Percentiles rank a stretch among this genome's conserved stretches.
Conservation (phyloP, 2,329 filamentous ascomycete species). For the Bipolaris victoriae region DNA sequence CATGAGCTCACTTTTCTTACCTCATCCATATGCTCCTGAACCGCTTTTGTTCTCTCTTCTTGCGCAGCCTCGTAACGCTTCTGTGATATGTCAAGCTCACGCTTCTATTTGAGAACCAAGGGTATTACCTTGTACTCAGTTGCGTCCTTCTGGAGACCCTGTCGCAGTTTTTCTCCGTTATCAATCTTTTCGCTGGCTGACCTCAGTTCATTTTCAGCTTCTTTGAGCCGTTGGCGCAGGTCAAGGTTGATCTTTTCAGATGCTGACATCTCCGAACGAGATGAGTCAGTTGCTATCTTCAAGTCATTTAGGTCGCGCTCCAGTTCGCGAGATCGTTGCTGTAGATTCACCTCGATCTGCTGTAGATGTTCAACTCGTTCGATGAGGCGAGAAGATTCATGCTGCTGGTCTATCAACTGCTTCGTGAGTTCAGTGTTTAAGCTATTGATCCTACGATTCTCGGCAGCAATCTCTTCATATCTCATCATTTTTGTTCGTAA, state of each 20-base stretch:
- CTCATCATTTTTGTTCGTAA: constrained; percentile 28
- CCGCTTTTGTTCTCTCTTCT: neutral
- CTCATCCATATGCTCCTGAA: constrained; percentile 3
- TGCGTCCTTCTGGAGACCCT: constrained; percentile 13
- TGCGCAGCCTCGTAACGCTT: neutral
- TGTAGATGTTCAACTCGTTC: constrained; percentile 12
- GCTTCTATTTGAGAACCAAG: neutral
- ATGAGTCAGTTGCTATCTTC: constrained; percentile 2
- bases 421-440: constrained; percentile 21
- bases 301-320: constrained; percentile 24
- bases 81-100: constrained; percentile 3
- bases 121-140: constrained; percentile 9
- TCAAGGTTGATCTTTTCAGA: constrained; percentile 14
- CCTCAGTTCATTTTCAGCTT: constrained; percentile 18
- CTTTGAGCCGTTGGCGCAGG: constrained; percentile 22
- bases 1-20: neutral
- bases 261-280: constrained; percentile 1
- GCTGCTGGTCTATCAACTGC: constrained; percentile 24
- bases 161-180: constrained; percentile 7
- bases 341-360: constrained; percentile 22
- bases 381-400: constrained; percentile 21
- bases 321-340: constrained; percentile 13
- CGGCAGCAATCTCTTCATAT: constrained; percentile 24
- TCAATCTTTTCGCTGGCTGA: constrained; percentile 8
- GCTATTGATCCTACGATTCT: constrained; percentile 23